Conservation (phyloP, 1,284 basidiomycete genomes). For the Moesziomyces antarcticus region DNA sequence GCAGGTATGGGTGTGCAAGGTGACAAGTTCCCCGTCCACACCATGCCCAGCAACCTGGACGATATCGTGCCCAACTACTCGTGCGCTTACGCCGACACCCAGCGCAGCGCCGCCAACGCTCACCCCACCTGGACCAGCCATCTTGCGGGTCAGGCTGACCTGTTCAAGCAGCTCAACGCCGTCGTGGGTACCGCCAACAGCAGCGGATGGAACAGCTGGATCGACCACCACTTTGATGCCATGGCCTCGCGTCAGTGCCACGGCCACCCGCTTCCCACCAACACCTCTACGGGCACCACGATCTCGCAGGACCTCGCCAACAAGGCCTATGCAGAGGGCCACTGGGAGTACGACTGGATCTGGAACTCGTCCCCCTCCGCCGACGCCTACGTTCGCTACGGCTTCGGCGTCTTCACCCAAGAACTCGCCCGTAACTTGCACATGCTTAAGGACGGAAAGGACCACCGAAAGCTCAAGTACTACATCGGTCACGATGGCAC, state of each 20-base stretch:
- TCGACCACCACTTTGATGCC: slow-evolving; percentile 67
- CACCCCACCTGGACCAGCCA: slow-evolving; percentile 71
- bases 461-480: slow-evolving; percentile 39
- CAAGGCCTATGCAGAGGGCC: slow-evolving; percentile 50
- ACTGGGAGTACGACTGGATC: slow-evolving; percentile 60
- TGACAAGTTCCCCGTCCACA: slow-evolving; percentile 56
- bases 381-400: slow-evolving; percentile 54
- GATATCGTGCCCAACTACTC: slow-evolving; percentile 71
- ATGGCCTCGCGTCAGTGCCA: slow-evolving; percentile 54
- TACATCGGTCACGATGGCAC: slow-evolving; percentile 57
- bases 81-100: slow-evolving; percentile 71
- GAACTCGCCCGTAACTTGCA: slow-evolving; percentile 39
- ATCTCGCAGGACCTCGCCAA: slow-evolving; percentile 42
- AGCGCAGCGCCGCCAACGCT: slow-evolving; percentile 68
- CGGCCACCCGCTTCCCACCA: slow-evolving; percentile 41
- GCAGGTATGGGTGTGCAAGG: slow-evolving; percentile 70
- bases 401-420: slow-evolving; percentile 44
- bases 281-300: slow-evolving; percentile 16
- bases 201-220: slow-evolving; percentile 71
- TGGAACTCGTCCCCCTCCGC: slow-evolving; percentile 50
- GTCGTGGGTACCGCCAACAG: slow-evolving; percentile 71
- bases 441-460: slow-evolving; percentile 9
- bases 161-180: slow-evolving; percentile 70
- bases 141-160: slow-evolving; percentile 69
- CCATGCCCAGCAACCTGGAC: slow-evolving; percentile 69